These are phyloP conservation scores for Entomortierella beljakovae DNA, from an alignment of 192 early-diverging fungal genomes.

Conservation along the genomic window DNA sequence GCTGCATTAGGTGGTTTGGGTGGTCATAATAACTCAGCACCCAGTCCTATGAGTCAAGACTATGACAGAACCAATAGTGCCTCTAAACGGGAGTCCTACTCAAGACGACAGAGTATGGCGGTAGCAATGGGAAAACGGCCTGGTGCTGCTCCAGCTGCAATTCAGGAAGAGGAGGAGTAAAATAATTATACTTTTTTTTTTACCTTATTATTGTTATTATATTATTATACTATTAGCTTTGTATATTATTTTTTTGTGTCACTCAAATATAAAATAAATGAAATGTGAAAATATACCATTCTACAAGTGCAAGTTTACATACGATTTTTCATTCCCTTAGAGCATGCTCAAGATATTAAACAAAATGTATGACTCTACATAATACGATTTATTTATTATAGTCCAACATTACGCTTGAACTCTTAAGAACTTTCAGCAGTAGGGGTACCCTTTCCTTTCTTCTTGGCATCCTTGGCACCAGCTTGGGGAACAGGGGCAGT, in stretches of 20 bases:
- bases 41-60: not conserved
- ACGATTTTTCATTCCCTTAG: too few species aligned
- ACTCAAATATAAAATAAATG: too few species aligned
- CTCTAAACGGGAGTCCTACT: slow-evolving; percentile 48
- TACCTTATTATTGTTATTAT: too few species aligned
- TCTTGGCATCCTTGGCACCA: slow-evolving; percentile 39
- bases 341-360: too few species aligned
- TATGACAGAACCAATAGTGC: slow-evolving; percentile 2
- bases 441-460: not conserved
- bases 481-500: slow-evolving; percentile 44
- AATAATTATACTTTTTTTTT: too few species aligned
- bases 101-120: slow-evolving; percentile 48
- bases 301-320: too few species aligned
- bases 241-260: not conserved
- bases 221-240: too few species aligned
- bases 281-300: too few species aligned
- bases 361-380: too few species aligned
- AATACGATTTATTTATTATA: too few species aligned
- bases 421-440: too few species aligned
- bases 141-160: slow-evolving; percentile 41
- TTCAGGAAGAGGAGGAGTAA: slow-evolving; percentile 54
- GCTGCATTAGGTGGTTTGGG: slow-evolving; percentile 27
- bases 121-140: slow-evolving; percentile 40
- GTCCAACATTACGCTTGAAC: too few species aligned
- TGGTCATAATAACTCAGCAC: not conserved